Evolutionary conservation across 768 basidiomycete genomes (phyloP), one percentile per base, ranked within the genome.

Genomic region (Filobasidium wieringae): DNA sequence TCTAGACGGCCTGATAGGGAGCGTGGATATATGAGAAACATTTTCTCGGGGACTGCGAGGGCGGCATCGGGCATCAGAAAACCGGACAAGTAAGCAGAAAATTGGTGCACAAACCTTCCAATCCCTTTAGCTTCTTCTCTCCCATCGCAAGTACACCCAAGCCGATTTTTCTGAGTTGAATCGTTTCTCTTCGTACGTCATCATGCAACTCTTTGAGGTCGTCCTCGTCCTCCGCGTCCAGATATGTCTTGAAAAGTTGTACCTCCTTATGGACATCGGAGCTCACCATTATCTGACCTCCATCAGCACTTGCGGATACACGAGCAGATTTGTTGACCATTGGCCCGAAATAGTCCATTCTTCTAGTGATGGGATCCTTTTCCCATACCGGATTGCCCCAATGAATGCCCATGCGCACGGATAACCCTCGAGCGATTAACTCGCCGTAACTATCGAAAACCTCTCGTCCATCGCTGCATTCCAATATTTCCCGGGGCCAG

Each of bases 281-380:
- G 67, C 87, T 90, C 67, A 87, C 85, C 81, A 87, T 85, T 69
- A 97, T 88, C 72, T 97, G 89, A 0, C 95, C 95, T 7, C 95
- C 95, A 8, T 82, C 82, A 0, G 95, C 91, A 57, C 78, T 80
- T 22, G 84, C 82, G 59, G 78, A 81, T 66, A 99, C 87, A 37
- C 93, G 81, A 5, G 93, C 83, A 0, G 92, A 80, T 31, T 91
- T 86, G 73, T 96, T 97, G 64, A 93, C 89, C 82, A 95, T 88
- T 1, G 90, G 85, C 0, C 92, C 92, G 66, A 93, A 88, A 74
- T 97, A 97, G 72, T 97, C 93, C 95, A 99, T 97, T 43, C 95
- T 85, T 59, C 83, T 78, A 4, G 90, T 93, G 68, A 89, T 84
- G 1, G 86, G 85, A 73, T 99, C 95, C 2, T 82, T 80, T 68